Evolutionary conservation across 2,329 filamentous ascomycete genomes (phyloP), one percentile per base, ranked within the genome.

Genomic region (Botrytis sinoallii): DNA sequence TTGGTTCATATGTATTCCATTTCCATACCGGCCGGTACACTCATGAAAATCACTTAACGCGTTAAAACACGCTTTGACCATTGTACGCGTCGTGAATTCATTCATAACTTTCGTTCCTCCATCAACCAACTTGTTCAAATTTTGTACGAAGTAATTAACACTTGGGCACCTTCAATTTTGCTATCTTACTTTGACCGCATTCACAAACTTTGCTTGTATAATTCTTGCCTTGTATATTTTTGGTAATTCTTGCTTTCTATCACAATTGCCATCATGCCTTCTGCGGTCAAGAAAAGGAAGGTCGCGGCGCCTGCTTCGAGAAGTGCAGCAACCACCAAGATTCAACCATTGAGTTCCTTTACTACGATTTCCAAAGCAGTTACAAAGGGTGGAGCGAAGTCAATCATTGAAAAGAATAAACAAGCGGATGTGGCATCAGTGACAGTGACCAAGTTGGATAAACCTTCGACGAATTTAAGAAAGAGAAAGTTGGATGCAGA

Each of bases 361-460:
- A 81, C 84, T 74, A 83, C 81, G 76, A 79, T 85, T 73, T 83
- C 82, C 64, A 86, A 86, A 77, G 81, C 83, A 57, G 75, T 72
- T 72, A 81, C 80, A 22, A 81, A 80, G 29, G 71, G 77, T n/a
- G 73, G 77, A 67, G 70, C 78, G 35, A 81, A 81, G 71, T 71
- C 78, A 25, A 77, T 82, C 25, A 76, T 77, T 6, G 82, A 83
- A 72, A 83, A 84, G 74, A 77, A 77, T 4, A 65, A 75, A 32
- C 57, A 76, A 42, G 74, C n/a, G 72, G 77, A 70, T 77, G 81
- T 42, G 76, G 80, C 48, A 77, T 74, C 80, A 81, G 70, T 83
- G 83, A 76, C 80, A 81, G 68, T 84, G 83, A 76, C 76, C 61
- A 20, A 60, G 72, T 65, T 83, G 46, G 79, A 82, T 48, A 61